phyloP scores from a whole-genome alignment of 176 grass and related monocot genomes.

The Oryza brachyantha region DNA sequence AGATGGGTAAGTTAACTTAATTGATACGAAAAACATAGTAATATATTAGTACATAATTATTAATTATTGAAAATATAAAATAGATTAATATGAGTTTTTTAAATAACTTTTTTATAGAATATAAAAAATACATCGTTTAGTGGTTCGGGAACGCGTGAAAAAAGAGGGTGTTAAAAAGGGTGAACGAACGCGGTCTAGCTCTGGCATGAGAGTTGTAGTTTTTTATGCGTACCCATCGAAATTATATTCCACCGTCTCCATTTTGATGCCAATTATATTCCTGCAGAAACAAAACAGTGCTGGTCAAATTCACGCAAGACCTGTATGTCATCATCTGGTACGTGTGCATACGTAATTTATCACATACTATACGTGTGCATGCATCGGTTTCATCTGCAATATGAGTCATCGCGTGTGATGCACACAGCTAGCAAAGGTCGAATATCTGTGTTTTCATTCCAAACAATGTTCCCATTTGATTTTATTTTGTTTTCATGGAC shows the following conservation, averaged over 20 bases:
- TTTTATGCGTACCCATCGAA: not conserved
- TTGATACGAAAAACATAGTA: too few relatives aligned
- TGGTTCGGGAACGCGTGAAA: too few relatives aligned
- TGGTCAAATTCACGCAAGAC: not conserved
- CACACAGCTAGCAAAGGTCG: not conserved
- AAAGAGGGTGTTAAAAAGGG: too few relatives aligned
- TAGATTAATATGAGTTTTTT: too few relatives aligned
- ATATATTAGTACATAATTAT: too few relatives aligned
- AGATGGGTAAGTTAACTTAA: too few relatives aligned
- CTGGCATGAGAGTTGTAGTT: too few relatives aligned
- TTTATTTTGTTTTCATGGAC: not conserved
- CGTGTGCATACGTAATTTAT: not conserved
- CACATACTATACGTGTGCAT: not conserved
- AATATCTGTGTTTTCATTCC: not conserved
- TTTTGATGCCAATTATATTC: not conserved
- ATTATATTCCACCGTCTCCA: not conserved
- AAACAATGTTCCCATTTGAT: not conserved
- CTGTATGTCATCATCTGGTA: not conserved
- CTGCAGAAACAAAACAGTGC: not conserved
- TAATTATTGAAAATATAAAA: too few relatives aligned
- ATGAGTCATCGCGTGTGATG: not conserved
- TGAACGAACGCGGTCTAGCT: too few relatives aligned
- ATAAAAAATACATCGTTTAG: too few relatives aligned
- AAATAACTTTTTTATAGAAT: too few relatives aligned
- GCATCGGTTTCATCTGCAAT: not conserved